Base-by-base conservation (phyloP, 2,329 filamentous ascomycete species). In the Cladosporium sp. region DNA sequence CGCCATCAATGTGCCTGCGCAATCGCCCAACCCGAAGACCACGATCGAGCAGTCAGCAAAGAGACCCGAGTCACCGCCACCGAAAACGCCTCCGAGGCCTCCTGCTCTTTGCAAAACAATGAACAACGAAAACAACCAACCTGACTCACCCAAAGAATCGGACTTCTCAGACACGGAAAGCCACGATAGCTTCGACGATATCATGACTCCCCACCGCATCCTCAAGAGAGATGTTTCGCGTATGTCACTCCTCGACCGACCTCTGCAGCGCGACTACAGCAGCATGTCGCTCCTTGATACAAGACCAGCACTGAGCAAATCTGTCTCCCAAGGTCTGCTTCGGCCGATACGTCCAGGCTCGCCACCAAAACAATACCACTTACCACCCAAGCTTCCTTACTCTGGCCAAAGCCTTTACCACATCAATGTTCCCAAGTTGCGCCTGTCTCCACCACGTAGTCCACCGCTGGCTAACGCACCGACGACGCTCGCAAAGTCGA, bases 161-260 rank as follows among this genome's bases (percentile, higher is more conserved):
- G 60, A 61, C 13, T 15, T 51, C 4, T 57, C 56, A 8, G 61
- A 64, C 43, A 47, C 59, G 8, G 61, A 62, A n/a, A 63, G 60
- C 49, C 56, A 64, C 29, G 50, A 57, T n/a, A 61, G 58, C 55
- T 63, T 62, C 48, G 55, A 59, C 24, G 54, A 63, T 20, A 55
- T 64, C 30, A 51, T 58, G 44, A 64, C 61, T n/a, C 62, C 62
- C 3, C 54, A 52, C 15, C 53, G 56, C 18, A 19, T 55, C 29
- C 37, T 55, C 8, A 15, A 51, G 19, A 53, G 51, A 5, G 55
- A 52, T 29, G 8, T 39, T 6, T 51, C 56, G 2, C 47, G 50
- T 30, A 54, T 56, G 39, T 57, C 56, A 9, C 24, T 60, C 11
- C 40, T 53, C 7, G 48, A 55, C 30, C 24, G 22, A 7, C 38